Conservation (phyloP, 148 eudicot genomes). For the Silene conica region DNA sequence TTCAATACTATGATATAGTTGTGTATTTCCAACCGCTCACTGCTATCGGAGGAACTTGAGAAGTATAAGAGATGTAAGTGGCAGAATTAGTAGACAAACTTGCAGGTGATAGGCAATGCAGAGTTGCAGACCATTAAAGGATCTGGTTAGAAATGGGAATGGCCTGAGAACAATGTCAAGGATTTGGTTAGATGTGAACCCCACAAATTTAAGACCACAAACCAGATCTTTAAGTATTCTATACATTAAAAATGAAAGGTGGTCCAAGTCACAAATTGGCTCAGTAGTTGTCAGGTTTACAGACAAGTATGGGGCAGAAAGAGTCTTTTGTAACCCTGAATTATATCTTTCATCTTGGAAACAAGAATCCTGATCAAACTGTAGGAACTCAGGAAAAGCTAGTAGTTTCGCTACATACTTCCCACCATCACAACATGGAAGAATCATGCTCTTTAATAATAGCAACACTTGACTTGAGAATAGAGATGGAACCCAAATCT, state of each 20-base stretch:
- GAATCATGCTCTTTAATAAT: constrained; percentile 29
- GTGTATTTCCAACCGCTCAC: neutral
- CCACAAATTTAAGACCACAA: constrained; percentile 3
- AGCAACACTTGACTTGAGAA: constrained; percentile 13
- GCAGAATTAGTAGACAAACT: neutral
- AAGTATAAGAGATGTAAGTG: neutral
- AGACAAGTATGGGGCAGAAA: constrained; percentile 31
- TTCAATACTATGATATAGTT: too few species aligned
- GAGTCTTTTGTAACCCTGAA: constrained; percentile 17
- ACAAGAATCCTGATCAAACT: constrained; percentile 25
- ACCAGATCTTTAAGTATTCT: neutral
- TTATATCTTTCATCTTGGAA: constrained; percentile 25
- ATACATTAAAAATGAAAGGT: neutral
- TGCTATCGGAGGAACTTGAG: neutral
- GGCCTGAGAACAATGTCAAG: neutral
- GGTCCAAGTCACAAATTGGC: constrained; percentile 29
- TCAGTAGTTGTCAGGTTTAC: constrained; percentile 15
- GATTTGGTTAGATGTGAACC: constrained; percentile 7
- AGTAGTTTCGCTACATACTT: constrained; percentile 3
- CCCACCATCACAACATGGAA: constrained; percentile 21
- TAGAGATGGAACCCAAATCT: constrained; percentile 24
- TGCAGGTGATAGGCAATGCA: constrained; percentile 16
- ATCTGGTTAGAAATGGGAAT: neutral
- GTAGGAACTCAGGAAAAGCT: constrained; percentile 1
- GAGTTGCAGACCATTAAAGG: constrained; percentile 9